phyloP scores from a whole-genome alignment of 805 yeast species.

The Kazachstania viticola region DNA sequence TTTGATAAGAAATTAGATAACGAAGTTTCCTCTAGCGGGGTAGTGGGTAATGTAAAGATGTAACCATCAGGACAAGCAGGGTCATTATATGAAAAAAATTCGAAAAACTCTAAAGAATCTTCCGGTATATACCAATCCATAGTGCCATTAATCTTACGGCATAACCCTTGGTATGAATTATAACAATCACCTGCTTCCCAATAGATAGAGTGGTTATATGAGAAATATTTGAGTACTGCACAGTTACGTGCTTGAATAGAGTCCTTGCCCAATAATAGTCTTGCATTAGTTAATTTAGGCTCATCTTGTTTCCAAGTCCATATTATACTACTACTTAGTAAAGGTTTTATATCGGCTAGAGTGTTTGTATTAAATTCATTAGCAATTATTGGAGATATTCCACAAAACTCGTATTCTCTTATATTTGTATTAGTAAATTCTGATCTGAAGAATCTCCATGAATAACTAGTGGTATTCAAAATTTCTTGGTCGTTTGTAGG shows the following conservation, averaged over 20 bases:
- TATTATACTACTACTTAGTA: conserved; percentile 27
- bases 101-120: conserved; percentile 34
- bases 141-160: conserved; percentile 30
- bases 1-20: conserved; percentile 9
- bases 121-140: background rate
- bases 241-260: conserved; percentile 33
- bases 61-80: conserved; percentile 29
- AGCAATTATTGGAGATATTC: conserved; percentile 55
- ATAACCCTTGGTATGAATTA: conserved; percentile 38
- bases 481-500: conserved; percentile 10
- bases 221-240: conserved; percentile 27
- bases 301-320: conserved; percentile 72
- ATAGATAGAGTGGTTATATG: conserved; percentile 28
- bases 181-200: conserved; percentile 67
- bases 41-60: conserved; percentile 36
- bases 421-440: conserved; percentile 32
- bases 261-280: conserved; percentile 11
- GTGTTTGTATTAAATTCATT: conserved; percentile 17
- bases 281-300: conserved; percentile 29
- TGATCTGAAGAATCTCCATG: conserved; percentile 35
- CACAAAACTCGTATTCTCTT: conserved; percentile 36
- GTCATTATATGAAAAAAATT: conserved; percentile 16
- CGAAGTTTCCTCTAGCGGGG: conserved; percentile 36
- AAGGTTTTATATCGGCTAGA: conserved; percentile 21
- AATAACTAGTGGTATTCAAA: conserved; percentile 6